A percentile compares a stretch with the other conserved stretches of the same genome.
Evolutionary conservation across 2,329 filamentous ascomycete species (phyloP).

Genomic region (Microsporum ferrugineum): DNA sequence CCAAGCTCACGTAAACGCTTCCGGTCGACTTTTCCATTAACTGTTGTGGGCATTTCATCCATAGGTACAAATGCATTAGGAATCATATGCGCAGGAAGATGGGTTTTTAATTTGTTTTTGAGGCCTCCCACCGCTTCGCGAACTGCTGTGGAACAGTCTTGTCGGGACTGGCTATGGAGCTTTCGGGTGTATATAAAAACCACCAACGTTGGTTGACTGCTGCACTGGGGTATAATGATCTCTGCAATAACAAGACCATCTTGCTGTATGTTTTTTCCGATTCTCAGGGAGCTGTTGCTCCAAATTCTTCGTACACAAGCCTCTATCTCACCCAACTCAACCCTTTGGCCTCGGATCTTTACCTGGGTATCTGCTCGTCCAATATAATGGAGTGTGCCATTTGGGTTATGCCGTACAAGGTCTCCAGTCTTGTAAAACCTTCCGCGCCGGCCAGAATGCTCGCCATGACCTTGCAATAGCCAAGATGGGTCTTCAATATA

Average conservation of each 20-base stretch:
- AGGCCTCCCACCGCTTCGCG: conserved; percentile 12
- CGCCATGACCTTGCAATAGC: conserved; percentile 15
- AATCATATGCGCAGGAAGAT: conserved; percentile 22
- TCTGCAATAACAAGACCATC: neutral
- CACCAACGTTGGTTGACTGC: neutral
- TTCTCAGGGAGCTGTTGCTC: neutral
- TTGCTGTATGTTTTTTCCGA: neutral
- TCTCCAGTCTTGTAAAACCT: conserved; percentile 22
- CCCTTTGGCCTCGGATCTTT: conserved; percentile 21
- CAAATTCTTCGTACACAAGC: conserved; percentile 15
- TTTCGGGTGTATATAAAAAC: neutral
- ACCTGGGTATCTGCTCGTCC: conserved; percentile 21
- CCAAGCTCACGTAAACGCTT: conserved; percentile 20
- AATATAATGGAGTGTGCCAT: conserved; percentile 17
- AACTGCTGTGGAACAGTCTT: neutral
- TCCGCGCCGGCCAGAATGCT: conserved; percentile 12
- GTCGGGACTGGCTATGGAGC: conserved; percentile 1
- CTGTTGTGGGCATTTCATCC: conserved; percentile 25
- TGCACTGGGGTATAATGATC: too few species aligned
- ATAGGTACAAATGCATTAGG: conserved; percentile 30
- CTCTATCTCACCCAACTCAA: conserved; percentile 22
- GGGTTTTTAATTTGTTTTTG: conserved; percentile 9
- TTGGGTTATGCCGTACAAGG: conserved; percentile 17
- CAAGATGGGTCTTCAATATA: conserved; percentile 18
- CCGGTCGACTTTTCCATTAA: conserved; percentile 31